phyloP scores from a whole-genome alignment of 495 filamentous ascomycete species.

The Platismatia glauca region DNA sequence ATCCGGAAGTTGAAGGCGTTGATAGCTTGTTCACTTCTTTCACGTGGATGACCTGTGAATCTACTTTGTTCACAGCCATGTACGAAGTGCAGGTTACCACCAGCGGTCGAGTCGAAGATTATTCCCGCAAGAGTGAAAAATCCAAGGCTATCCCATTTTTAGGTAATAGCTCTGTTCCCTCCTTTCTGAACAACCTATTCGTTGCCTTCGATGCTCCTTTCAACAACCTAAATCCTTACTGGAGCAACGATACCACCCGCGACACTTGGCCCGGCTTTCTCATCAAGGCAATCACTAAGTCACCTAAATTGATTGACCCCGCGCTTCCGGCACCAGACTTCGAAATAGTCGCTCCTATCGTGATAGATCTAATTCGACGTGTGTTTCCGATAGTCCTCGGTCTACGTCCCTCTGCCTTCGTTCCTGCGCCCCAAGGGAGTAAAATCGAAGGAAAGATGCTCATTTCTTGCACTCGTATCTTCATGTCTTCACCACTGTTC shows the following conservation, averaged over 20 bases:
- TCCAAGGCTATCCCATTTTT: constrained; percentile 5
- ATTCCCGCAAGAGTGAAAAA: neutral
- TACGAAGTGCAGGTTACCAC: constrained; percentile 31
- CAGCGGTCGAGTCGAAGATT: constrained; percentile 17
- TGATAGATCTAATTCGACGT: constrained; percentile 25
- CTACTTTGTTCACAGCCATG: constrained; percentile 24
- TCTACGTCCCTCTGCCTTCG: constrained; percentile 27
- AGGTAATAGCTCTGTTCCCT: constrained; percentile 8
- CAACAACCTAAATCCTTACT: constrained; percentile 11
- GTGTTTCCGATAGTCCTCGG: constrained; percentile 32
- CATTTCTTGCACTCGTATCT: constrained; percentile 28
- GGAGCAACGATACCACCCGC: constrained; percentile 33
- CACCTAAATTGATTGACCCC: constrained; percentile 28
- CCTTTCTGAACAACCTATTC: neutral
- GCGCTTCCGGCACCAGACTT: constrained; percentile 21
- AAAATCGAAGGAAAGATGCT: constrained; percentile 8
- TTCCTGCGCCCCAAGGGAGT: neutral
- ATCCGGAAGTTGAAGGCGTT: neutral
- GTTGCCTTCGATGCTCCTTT: neutral
- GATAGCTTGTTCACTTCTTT: constrained; percentile 7
- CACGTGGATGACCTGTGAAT: constrained; percentile 28
- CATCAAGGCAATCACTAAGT: constrained; percentile 20
- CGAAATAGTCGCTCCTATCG: constrained; percentile 13
- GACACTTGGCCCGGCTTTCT: constrained; percentile 33
- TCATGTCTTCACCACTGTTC: constrained; percentile 31